Percentiles rank a stretch among this genome's conserved stretches.
Evolutionary conservation across 345 rosid species (phyloP).

Genomic region (Lumnitzera racemosa): DNA sequence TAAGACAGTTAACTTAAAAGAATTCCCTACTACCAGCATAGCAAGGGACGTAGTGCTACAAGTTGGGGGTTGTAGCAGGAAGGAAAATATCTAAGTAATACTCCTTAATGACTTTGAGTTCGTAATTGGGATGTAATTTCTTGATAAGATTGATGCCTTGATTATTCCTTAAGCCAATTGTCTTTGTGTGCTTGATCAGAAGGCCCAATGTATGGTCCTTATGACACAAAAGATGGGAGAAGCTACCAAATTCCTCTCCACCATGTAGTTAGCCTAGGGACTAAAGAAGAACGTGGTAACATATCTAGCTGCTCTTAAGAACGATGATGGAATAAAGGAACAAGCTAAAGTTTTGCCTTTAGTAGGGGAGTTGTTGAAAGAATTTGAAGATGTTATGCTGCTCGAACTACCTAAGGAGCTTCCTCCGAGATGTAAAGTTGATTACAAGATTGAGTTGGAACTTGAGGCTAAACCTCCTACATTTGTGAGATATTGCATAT

Average conservation of each 20-base stretch:
- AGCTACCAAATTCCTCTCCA: neutral
- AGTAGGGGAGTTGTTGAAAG: neutral
- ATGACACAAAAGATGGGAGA: neutral
- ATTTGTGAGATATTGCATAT: neutral
- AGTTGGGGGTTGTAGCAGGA: neutral
- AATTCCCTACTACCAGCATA: neutral
- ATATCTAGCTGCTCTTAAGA: neutral
- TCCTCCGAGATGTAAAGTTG: too few relatives aligned
- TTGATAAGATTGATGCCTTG: neutral
- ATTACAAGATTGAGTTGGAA: neutral
- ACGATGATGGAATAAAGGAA: neutral
- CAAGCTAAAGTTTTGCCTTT: accelerated
- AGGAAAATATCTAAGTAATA: neutral
- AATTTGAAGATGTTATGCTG: neutral
- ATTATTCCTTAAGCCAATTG: neutral
- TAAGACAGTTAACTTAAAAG: too few relatives aligned
- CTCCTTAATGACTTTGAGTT: neutral
- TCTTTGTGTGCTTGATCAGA: neutral
- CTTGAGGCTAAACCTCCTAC: neutral
- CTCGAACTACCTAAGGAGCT: too few relatives aligned
- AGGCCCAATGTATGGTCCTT: neutral
- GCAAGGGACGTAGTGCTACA: neutral
- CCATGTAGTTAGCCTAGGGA: neutral
- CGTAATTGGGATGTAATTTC: neutral
- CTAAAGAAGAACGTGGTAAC: neutral